Conservation (phyloP, 495 filamentous ascomycete species). For the Cenococcum geophilum region DNA sequence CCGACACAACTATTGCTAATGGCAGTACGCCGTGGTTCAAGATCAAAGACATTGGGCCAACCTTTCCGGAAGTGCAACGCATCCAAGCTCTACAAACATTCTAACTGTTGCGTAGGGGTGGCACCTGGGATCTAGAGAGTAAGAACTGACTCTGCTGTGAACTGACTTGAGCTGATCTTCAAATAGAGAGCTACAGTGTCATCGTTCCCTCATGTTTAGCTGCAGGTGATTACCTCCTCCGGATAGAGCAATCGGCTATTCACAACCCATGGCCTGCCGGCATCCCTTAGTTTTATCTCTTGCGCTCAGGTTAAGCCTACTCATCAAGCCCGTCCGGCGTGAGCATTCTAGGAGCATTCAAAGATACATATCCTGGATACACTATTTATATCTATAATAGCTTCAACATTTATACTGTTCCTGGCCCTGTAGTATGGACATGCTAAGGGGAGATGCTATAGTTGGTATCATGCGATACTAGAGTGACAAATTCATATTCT, state of each 20-base stretch:
- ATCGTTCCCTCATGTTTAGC: conserved; percentile 29
- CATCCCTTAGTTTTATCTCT: conserved; percentile 46
- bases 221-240: conserved; percentile 31
- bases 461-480: neutral
- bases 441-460: conserved; percentile 13
- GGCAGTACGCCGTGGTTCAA: conserved; percentile 31
- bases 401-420: conserved; percentile 47
- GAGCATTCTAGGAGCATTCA: conserved; percentile 51
- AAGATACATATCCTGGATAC: conserved; percentile 50
- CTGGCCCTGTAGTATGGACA: conserved; percentile 43
- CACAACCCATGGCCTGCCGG: conserved; percentile 49
- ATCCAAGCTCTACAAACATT: neutral
- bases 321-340: conserved; percentile 23
- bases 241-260: conserved; percentile 38
- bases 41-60: conserved; percentile 36
- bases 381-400: conserved; percentile 50
- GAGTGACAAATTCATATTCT: neutral
- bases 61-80: conserved; percentile 10
- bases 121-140: conserved; percentile 33
- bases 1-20: conserved; percentile 24
- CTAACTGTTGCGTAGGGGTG: conserved; percentile 12
- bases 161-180: neutral
- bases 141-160: conserved; percentile 21
- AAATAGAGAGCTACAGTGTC: conserved; percentile 37
- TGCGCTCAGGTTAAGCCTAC: conserved; percentile 31